Evolutionary conservation across 176 grass and related monocot genomes (phyloP).

Genomic region (Luzula sylvatica): DNA sequence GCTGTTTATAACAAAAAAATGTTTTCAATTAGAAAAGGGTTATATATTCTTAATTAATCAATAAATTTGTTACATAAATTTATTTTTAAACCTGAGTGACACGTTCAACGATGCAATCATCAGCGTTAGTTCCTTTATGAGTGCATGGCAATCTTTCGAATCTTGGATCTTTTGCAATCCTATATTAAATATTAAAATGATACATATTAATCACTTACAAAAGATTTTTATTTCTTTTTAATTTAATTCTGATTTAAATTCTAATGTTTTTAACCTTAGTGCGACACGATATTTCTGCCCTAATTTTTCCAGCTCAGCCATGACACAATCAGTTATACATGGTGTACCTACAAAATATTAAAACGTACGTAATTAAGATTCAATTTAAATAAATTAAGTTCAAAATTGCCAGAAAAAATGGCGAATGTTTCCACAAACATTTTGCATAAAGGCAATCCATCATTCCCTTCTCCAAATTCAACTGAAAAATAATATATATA

Average conservation of each 20-base stretch:
- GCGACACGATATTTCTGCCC: slow-evolving; percentile 91
- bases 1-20: slow-evolving; percentile 30
- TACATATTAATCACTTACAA: slow-evolving; percentile 1
- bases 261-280: slow-evolving; percentile 43
- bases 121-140: slow-evolving; percentile 94
- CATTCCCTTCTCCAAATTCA: slow-evolving; percentile 99
- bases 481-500: slow-evolving; percentile 29
- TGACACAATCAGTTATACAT: slow-evolving; percentile 87
- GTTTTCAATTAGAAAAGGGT: neutral
- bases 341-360: slow-evolving; percentile 54
- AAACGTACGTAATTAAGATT: neutral
- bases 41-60: neutral
- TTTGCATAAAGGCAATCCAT: slow-evolving; percentile 99
- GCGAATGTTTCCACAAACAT: slow-evolving; percentile 34
- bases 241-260: neutral
- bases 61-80: neutral
- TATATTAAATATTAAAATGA: slow-evolving; percentile 21
- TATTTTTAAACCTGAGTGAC: slow-evolving; percentile 62
- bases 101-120: slow-evolving; percentile 92
- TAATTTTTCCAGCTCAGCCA: slow-evolving; percentile 93
- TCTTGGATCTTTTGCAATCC: slow-evolving; percentile 89
- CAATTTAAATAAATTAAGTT: slow-evolving; percentile 12
- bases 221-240: neutral
- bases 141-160: slow-evolving; percentile 92
- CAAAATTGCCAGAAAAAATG: neutral